These are phyloP conservation scores for Sporothrix phasma DNA, from an alignment of 2,329 filamentous ascomycete genomes.

Conservation along the genomic window DNA sequence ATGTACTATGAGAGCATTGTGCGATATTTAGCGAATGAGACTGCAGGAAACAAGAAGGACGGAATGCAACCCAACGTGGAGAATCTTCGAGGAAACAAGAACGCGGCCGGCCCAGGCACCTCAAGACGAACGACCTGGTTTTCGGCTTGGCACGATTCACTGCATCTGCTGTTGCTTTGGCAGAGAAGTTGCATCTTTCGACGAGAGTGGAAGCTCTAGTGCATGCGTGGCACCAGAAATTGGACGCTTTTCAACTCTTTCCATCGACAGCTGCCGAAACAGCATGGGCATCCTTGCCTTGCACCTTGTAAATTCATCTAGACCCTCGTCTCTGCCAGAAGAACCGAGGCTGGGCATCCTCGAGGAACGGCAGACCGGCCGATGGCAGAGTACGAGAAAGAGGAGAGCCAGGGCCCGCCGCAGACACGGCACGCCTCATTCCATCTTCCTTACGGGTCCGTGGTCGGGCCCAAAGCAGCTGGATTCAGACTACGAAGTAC, in stretches of 20 bases:
- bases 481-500: too few species aligned
- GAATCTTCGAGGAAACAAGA: not conserved
- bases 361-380: not conserved
- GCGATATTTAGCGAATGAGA: not conserved
- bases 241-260: not conserved
- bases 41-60: not conserved
- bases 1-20: not conserved
- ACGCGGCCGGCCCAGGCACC: too few species aligned
- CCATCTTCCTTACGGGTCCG: too few species aligned
- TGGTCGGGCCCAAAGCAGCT: not conserved
- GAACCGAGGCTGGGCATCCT: too few species aligned
- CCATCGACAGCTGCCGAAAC: not conserved
- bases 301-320: not conserved
- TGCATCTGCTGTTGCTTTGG: not conserved
- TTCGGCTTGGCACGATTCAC: not conserved
- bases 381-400: not conserved
- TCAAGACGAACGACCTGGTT: not conserved
- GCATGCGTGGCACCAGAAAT: not conserved
- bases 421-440: not conserved
- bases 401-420: not conserved
- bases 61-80: constrained; percentile 7
- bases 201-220: not conserved
- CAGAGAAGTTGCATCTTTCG: not conserved
- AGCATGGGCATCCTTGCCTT: not conserved
- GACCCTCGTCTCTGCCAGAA: not conserved